Percentiles rank a stretch among this genome's conserved stretches.
These are phyloP conservation scores for Erysimum pusillum DNA, from an alignment of 441 rosid genomes.

Conservation along the genomic window DNA sequence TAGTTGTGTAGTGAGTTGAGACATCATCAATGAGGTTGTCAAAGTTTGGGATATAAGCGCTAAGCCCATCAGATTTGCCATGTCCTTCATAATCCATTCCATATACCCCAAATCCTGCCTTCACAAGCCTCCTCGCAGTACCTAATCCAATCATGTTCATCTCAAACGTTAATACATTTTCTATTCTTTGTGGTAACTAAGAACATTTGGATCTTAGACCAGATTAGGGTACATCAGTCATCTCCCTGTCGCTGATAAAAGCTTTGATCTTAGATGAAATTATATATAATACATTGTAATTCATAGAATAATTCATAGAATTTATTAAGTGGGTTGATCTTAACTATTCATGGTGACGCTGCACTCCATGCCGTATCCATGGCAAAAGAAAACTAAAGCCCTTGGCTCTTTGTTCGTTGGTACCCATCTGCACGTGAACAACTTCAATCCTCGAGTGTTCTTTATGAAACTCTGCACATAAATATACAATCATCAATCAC, in stretches of 20 bases:
- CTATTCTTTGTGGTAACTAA: not conserved
- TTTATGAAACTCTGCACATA: slow-evolving; percentile 54
- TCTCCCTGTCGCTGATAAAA: not conserved
- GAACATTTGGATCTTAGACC: not conserved
- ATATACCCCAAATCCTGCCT: slow-evolving; percentile 64
- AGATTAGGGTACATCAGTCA: not conserved
- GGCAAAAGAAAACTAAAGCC: slow-evolving; percentile 74
- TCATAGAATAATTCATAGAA: not conserved
- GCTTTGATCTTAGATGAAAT: slow-evolving; percentile 1
- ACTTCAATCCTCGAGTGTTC: slow-evolving; percentile 67
- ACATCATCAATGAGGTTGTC: slow-evolving; percentile 46
- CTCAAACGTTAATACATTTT: not conserved
- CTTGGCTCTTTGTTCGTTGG: slow-evolving; percentile 62
- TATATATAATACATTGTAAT: not conserved
- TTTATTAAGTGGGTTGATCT: slow-evolving; percentile 16
- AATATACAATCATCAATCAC: not conserved
- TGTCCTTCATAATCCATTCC: slow-evolving; percentile 88
- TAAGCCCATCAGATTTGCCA: slow-evolving; percentile 74
- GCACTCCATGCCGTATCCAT: slow-evolving; percentile 91
- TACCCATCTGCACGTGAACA: slow-evolving; percentile 81
- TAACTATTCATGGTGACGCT: slow-evolving; percentile 86
- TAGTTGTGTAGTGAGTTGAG: slow-evolving; percentile 34
- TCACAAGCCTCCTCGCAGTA: slow-evolving; percentile 65
- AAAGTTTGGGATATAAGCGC: slow-evolving; percentile 53
- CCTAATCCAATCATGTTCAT: slow-evolving; percentile 50